Percentiles rank a stretch among this genome's conserved stretches.
Conservation (phyloP, 306 rosid genomes). For the Leucaena leucocephala region DNA sequence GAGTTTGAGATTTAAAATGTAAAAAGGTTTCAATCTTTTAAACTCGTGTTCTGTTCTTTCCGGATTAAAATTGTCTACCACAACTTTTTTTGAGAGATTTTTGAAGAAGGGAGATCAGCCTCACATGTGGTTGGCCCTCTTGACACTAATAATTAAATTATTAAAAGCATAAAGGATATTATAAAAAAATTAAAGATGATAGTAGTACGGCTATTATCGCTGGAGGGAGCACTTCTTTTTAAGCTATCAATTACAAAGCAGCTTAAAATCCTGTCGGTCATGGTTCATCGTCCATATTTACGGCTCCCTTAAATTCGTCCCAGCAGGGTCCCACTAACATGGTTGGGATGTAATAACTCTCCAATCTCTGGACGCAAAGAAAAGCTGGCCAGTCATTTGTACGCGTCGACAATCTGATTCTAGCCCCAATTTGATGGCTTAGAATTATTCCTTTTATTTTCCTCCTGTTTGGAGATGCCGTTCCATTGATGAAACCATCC, state of each 20-base stretch:
- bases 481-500: neutral
- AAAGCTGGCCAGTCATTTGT: neutral
- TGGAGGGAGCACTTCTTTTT: neutral
- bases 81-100: too few relatives aligned
- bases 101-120: neutral
- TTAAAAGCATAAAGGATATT: neutral
- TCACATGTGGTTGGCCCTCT: neutral
- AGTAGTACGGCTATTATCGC: neutral
- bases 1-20: too few relatives aligned
- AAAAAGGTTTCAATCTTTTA: too few relatives aligned
- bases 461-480: too few relatives aligned
- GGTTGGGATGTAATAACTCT: conserved; percentile 12
- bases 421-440: conserved; percentile 5
- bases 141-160: neutral
- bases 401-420: conserved; percentile 27
- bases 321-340: neutral
- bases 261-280: neutral
- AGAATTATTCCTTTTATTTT: neutral
- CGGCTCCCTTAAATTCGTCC: neutral
- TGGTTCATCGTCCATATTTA: neutral
- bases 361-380: neutral
- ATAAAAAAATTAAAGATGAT: neutral
- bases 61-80: too few relatives aligned
- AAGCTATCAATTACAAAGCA: neutral
- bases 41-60: too few relatives aligned